phyloP scores from a whole-genome alignment of 1,284 basidiomycete genomes.

The Microbotryomycetes sp. region DNA sequence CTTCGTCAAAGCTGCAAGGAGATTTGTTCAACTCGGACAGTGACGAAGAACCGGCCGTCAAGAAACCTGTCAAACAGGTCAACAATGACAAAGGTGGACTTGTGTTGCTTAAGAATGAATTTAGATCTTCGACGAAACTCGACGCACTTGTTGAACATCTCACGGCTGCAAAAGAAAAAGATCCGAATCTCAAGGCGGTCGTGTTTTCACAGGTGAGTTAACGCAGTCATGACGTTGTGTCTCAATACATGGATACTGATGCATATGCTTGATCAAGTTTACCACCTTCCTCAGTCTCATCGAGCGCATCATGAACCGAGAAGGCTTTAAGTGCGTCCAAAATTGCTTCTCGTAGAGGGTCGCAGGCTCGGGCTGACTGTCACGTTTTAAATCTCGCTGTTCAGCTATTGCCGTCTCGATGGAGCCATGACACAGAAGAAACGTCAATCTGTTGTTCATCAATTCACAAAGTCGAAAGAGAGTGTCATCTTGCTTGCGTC shows the following conservation, averaged over 20 bases:
- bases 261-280: slow-evolving; percentile 43
- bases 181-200: slow-evolving; percentile 73
- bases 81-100: not conserved
- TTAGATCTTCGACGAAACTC: slow-evolving; percentile 42
- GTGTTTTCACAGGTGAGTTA: slow-evolving; percentile 67
- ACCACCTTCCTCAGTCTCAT: slow-evolving; percentile 43
- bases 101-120: slow-evolving; percentile 26
- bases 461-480: slow-evolving; percentile 67
- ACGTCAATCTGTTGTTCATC: slow-evolving; percentile 64
- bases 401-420: slow-evolving; percentile 63
- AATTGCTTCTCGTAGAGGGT: not conserved
- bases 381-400: not conserved
- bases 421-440: slow-evolving; percentile 85
- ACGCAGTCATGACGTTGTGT: not conserved
- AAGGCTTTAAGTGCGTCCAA: slow-evolving; percentile 19
- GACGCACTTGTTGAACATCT: slow-evolving; percentile 27
- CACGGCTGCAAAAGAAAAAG: slow-evolving; percentile 38
- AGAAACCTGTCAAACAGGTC: slow-evolving; percentile 8
- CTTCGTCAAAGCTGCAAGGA: not conserved
- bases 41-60: slow-evolving; percentile 5
- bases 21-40: not conserved
- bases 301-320: slow-evolving; percentile 27
- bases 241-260: no score
- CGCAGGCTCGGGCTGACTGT: not conserved
- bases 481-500: slow-evolving; percentile 84